Conservation (phyloP, 2,329 filamentous ascomycete genomes). For the Colletotrichum spaethianum region DNA sequence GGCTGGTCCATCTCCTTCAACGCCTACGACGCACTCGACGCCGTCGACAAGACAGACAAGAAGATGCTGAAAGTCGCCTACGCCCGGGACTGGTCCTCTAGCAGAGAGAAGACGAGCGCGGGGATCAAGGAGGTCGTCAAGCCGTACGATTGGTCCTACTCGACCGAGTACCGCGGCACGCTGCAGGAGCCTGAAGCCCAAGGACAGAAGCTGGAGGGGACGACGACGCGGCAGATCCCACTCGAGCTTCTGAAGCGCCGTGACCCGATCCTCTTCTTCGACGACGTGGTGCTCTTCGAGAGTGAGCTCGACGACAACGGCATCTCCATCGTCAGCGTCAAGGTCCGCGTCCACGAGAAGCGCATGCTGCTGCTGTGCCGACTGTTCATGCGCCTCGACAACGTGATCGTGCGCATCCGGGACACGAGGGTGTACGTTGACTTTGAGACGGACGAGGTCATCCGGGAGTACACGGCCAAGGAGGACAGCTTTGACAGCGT, state of each 20-base stretch:
- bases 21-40: slow-evolving; percentile 88
- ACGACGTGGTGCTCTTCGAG: slow-evolving; percentile 96
- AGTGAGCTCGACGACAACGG: slow-evolving; percentile 98
- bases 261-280: slow-evolving; percentile 96
- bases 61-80: slow-evolving; percentile 95
- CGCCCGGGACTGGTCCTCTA: slow-evolving; percentile 84
- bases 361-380: slow-evolving; percentile 87
- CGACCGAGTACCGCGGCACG: slow-evolving; percentile 86
- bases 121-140: slow-evolving; percentile 95
- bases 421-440: slow-evolving; percentile 96
- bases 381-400: slow-evolving; percentile 94
- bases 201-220: not conserved
- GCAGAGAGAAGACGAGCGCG: slow-evolving; percentile 81
- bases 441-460: slow-evolving; percentile 82
- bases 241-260: slow-evolving; percentile 88
- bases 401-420: slow-evolving; percentile 87
- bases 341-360: slow-evolving; percentile 92
- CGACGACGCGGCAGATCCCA: slow-evolving; percentile 72
- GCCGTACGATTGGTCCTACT: slow-evolving; percentile 99
- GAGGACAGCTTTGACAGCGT: slow-evolving; percentile 86
- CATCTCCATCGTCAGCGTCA: slow-evolving; percentile 90
- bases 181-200: slow-evolving; percentile 51
- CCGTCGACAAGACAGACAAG: slow-evolving; percentile 92
- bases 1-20: slow-evolving; percentile 87
- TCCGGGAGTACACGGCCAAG: slow-evolving; percentile 91